These are phyloP conservation scores for Fonsecaea nubica DNA, from an alignment of 2,329 filamentous ascomycete genomes.

Conservation along the genomic window DNA sequence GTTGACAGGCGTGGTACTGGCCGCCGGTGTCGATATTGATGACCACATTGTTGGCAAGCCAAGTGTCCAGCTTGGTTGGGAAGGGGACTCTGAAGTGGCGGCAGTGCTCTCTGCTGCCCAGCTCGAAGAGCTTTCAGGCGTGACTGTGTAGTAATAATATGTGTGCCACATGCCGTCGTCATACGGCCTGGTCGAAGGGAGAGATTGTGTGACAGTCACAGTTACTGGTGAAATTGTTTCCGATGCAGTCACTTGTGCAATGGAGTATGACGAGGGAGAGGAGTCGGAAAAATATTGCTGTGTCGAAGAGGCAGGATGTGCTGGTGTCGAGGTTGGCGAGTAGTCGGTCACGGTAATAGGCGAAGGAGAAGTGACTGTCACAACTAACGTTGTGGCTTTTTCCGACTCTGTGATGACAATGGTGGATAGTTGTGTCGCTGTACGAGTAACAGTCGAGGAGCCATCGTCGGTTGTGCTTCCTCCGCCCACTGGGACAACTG, in stretches of 20 bases:
- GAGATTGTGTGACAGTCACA: constrained; percentile 36
- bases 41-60: not conserved
- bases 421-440: constrained; percentile 42
- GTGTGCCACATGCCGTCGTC: constrained; percentile 45
- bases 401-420: constrained; percentile 37
- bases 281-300: not conserved
- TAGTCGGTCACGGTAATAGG: constrained; percentile 33
- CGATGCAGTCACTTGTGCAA: not conserved
- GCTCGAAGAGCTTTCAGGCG: constrained; percentile 10
- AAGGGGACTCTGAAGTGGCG: not conserved
- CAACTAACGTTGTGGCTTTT: constrained; percentile 37
- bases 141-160: constrained; percentile 39
- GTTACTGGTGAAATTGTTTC: constrained; percentile 21
- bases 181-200: constrained; percentile 37
- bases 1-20: not conserved
- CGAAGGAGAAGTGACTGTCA: constrained; percentile 33
- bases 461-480: constrained; percentile 38
- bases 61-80: not conserved
- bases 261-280: not conserved
- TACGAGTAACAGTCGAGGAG: constrained; percentile 36
- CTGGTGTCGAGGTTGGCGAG: constrained; percentile 8
- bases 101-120: constrained; percentile 12
- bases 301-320: not conserved
- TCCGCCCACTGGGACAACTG: constrained; percentile 46
- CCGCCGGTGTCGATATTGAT: not conserved